phyloP scores from a whole-genome alignment of 2,329 filamentous ascomycete genomes.

The Xylaria hypoxylon region DNA sequence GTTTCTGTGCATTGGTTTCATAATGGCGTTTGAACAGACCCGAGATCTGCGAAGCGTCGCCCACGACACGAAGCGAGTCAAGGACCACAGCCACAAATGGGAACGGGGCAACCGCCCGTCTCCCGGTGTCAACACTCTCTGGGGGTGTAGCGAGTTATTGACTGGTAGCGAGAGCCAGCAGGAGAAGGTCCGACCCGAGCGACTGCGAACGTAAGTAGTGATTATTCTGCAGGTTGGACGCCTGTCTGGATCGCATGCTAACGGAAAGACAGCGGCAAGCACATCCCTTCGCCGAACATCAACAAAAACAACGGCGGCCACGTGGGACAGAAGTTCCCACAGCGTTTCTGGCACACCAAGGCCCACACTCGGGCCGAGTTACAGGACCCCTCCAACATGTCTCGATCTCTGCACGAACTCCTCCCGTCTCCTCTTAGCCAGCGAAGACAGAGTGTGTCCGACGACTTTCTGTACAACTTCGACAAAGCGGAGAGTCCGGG shows the following conservation, averaged over 20 bases:
- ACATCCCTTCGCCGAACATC: slow-evolving; percentile 49
- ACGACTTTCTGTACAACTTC: slow-evolving; percentile 59
- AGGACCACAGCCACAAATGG: slow-evolving; percentile 59
- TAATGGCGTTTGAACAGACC: slow-evolving; percentile 49
- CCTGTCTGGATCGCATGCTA: neutral
- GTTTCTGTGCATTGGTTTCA: neutral
- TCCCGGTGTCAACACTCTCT: slow-evolving; percentile 43
- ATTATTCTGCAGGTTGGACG: neutral
- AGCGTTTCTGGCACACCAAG: slow-evolving; percentile 51
- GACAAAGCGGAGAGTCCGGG: slow-evolving; percentile 56
- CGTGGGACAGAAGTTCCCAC: slow-evolving; percentile 43
- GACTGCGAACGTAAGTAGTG: slow-evolving; percentile 51
- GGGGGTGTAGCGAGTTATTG: slow-evolving; percentile 23
- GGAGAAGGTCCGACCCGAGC: slow-evolving; percentile 53
- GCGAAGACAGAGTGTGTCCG: slow-evolving; percentile 47
- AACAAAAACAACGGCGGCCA: slow-evolving; percentile 50
- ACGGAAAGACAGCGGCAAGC: slow-evolving; percentile 25
- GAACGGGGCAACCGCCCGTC: slow-evolving; percentile 52
- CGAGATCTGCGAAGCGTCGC: slow-evolving; percentile 59
- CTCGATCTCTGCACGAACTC: slow-evolving; percentile 53
- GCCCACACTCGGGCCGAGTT: slow-evolving; percentile 53
- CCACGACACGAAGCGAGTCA: slow-evolving; percentile 58
- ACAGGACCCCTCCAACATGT: slow-evolving; percentile 51
- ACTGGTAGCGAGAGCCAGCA: slow-evolving; percentile 50
- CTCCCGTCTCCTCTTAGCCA: slow-evolving; percentile 44